Base-by-base conservation (phyloP, 768 basidiomycete genomes). In the Epithele typhae region DNA sequence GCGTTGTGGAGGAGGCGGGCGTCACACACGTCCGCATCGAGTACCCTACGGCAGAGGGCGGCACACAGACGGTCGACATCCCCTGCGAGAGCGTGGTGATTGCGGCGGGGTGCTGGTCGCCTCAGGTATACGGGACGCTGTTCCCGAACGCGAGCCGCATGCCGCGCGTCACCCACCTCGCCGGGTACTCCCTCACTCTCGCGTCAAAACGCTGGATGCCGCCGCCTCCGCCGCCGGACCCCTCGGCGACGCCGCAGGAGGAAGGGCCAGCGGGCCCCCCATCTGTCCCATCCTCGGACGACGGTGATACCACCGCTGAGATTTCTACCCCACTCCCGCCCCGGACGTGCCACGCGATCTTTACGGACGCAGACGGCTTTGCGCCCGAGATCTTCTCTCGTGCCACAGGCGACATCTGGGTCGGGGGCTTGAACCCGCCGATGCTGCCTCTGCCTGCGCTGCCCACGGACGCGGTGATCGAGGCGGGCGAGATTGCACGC, bases 71-170 rank as follows among this genome's bases (percentile, higher is more conserved):
- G 4, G 35, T 52, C 39, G 52, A 56, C 43, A 35, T 71, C 33
- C 54, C 58, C 11, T 62, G 63, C 52, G 59, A 61, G 38, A 61
- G 50, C 25, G 48, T 71, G 45, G 49, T 69, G 22, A 46, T 72
- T 51, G 56, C 69, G 10, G 66, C 68, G 5, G 68, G 68, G 0
- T 64, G 65, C 35, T 70, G 68, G 68, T 64, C 65, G 14, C 64
- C 66, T 3, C 56, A 53, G 38, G 68, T 63, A 19, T 63, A 60
- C 54, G n/a, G 43, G 18, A 53, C 62, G 41, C 64, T 66, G 15
- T 64, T 65, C 56, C 61, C 63, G 10, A 51, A 56, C 38, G 61
- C 64, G 30, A 52, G 45, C 37, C 48, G 56, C 37, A 52, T 58
- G 19, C 64, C 64, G 12, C 55, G 59, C 12, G 53, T 66, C 42